These are phyloP conservation scores for Capsicum pubescens DNA, from an alignment of 257 asterid species.

Conservation along the genomic window DNA sequence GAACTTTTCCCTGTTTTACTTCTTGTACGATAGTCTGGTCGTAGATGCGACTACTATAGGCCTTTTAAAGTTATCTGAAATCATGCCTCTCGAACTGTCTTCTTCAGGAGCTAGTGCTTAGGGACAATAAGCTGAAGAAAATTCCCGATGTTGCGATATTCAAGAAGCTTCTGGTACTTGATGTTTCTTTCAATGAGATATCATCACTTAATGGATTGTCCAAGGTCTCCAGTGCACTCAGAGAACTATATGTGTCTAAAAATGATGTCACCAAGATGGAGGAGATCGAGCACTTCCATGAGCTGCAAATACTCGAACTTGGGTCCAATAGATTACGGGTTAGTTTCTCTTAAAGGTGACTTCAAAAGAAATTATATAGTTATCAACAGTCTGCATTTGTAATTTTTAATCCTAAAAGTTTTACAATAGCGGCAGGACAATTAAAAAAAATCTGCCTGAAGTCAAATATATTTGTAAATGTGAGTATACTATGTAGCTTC, in stretches of 20 bases:
- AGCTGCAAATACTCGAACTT: conserved; percentile 90
- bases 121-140: conserved; percentile 92
- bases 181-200: conserved; percentile 89
- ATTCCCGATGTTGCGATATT: conserved; percentile 85
- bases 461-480: neutral
- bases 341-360: conserved; percentile 33
- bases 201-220: conserved; percentile 71
- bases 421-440: neutral
- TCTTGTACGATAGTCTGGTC: conserved; percentile 12
- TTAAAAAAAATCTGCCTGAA: neutral
- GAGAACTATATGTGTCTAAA: conserved; percentile 92
- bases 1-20: neutral
- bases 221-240: conserved; percentile 71
- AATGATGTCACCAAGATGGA: conserved; percentile 88
- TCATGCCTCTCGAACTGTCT: conserved; percentile 28
- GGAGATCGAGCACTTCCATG: conserved; percentile 85
- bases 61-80: conserved; percentile 22
- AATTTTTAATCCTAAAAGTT: neutral
- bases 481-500: conserved; percentile 20
- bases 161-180: conserved; percentile 79
- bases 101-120: conserved; percentile 80
- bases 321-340: conserved; percentile 96
- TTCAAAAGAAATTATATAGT: neutral
- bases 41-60: neutral
- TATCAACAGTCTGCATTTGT: neutral